Percentiles rank a stretch among this genome's conserved stretches.
phyloP scores from a whole-genome alignment of 805 yeast species.

The Kuraishia floccosa region DNA sequence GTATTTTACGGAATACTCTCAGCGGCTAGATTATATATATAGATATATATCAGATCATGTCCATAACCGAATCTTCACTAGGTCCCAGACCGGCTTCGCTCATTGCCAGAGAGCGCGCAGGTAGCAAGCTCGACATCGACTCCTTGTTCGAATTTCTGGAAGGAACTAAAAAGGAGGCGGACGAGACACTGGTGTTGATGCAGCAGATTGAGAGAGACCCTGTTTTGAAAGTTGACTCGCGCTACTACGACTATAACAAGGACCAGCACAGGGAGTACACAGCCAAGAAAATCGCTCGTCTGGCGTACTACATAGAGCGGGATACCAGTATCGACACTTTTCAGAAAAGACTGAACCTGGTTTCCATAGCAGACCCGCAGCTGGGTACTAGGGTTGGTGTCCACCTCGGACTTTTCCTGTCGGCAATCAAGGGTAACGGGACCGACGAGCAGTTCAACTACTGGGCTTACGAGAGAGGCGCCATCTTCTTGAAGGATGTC shows the following conservation, averaged over 20 bases:
- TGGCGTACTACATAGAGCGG: conserved; percentile 45
- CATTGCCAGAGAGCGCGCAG: conserved; percentile 33
- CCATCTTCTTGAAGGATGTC: conserved; percentile 43
- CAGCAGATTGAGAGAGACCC: conserved; percentile 63
- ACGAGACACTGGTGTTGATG: conserved; percentile 33
- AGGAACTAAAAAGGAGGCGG: conserved; percentile 31
- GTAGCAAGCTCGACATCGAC: conserved; percentile 28
- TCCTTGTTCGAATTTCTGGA: conserved; percentile 47
- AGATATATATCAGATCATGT: too few relatives aligned
- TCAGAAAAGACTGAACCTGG: conserved; percentile 44
- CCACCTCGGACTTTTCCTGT: conserved; percentile 75
- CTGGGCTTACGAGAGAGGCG: conserved; percentile 70
- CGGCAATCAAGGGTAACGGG: conserved; percentile 80
- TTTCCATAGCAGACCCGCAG: conserved; percentile 68
- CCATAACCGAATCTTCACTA: conserved; percentile 16
- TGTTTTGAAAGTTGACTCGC: conserved; percentile 37
- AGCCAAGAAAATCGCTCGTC: conserved; percentile 48
- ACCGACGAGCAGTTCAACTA: conserved; percentile 72
- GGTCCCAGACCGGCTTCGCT: conserved; percentile 22
- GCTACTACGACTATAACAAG: conserved; percentile 48
- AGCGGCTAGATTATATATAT: too few relatives aligned
- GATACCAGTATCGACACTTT: conserved; percentile 29
- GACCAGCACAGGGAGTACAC: conserved; percentile 47
- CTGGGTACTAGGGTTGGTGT: conserved; percentile 78
- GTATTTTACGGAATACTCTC: too few relatives aligned